Percentiles rank a stretch among this genome's conserved stretches.
phyloP scores from a whole-genome alignment of 2,329 filamentous ascomycete species.

The Drechslerella stenobrocha region DNA sequence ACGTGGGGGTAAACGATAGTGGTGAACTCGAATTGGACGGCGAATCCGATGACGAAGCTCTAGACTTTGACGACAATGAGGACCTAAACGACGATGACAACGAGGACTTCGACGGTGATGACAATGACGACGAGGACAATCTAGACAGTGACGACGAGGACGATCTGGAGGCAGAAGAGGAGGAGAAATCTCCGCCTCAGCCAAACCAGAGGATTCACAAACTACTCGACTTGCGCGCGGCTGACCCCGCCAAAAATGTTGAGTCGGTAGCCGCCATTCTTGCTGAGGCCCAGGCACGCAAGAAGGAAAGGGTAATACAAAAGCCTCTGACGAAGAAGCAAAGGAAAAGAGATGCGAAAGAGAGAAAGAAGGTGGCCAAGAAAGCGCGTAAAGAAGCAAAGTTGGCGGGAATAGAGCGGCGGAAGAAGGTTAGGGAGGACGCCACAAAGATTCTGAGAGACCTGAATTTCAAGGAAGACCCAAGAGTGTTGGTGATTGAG shows the following conservation, averaged over 20 bases:
- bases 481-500: conserved; percentile 4
- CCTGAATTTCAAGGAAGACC: conserved; percentile 13
- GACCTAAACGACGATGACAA: conserved; percentile 2
- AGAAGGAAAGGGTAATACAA: background rate
- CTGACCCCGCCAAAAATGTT: background rate
- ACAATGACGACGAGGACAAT: background rate
- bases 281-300: background rate
- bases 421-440: conserved; percentile 34
- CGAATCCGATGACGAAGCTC: conserved; percentile 2
- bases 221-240: too few species aligned
- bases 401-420: background rate
- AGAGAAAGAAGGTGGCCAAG: too few species aligned
- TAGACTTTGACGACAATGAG: background rate
- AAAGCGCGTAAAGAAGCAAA: conserved; percentile 9
- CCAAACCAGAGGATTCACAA: too few species aligned
- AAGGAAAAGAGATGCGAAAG: conserved; percentile 26
- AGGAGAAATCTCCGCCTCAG: too few species aligned
- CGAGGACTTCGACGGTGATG: background rate
- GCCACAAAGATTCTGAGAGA: background rate
- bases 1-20: too few species aligned
- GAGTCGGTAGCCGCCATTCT: too few species aligned
- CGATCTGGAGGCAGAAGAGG: background rate
- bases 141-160: background rate
- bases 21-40: background rate
- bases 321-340: conserved; percentile 16